Conservation (phyloP, 305 asterid species). For the Solanum aculeatissimum region DNA sequence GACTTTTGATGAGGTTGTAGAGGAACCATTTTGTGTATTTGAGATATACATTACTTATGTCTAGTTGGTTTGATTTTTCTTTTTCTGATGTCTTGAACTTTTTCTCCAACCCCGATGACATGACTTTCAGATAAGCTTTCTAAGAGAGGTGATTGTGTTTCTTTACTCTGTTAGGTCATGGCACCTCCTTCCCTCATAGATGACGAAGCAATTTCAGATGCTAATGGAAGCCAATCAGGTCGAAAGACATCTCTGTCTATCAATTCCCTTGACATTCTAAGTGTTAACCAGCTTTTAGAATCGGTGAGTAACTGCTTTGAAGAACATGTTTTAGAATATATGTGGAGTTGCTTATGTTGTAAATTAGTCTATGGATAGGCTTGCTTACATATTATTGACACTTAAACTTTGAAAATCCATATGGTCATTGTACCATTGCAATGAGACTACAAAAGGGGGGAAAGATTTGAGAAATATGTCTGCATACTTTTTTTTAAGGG, state of each 20-base stretch:
- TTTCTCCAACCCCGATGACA: not conserved
- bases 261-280: conserved; percentile 32
- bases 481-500: not conserved
- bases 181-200: conserved; percentile 18
- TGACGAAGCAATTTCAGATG: conserved; percentile 31
- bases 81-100: not conserved
- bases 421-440: not conserved
- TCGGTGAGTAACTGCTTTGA: conserved; percentile 24
- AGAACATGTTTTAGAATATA: not conserved
- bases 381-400: not conserved
- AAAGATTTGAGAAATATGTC: not conserved
- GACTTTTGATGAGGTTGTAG: conserved; percentile 33
- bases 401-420: not conserved
- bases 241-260: conserved; percentile 33
- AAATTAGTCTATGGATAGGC: not conserved
- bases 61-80: not conserved
- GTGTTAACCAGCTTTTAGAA: conserved; percentile 47
- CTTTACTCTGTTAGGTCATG: conserved; percentile 18
- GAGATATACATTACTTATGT: not conserved
- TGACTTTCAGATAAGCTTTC: not conserved
- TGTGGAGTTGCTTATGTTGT: not conserved
- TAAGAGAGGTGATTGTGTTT: not conserved
- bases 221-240: conserved; percentile 36
- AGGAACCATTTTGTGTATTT: conserved; percentile 1
- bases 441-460: not conserved